These are phyloP conservation scores for Megacollybia marginata DNA, from an alignment of 768 basidiomycete species.

Conservation along the genomic window DNA sequence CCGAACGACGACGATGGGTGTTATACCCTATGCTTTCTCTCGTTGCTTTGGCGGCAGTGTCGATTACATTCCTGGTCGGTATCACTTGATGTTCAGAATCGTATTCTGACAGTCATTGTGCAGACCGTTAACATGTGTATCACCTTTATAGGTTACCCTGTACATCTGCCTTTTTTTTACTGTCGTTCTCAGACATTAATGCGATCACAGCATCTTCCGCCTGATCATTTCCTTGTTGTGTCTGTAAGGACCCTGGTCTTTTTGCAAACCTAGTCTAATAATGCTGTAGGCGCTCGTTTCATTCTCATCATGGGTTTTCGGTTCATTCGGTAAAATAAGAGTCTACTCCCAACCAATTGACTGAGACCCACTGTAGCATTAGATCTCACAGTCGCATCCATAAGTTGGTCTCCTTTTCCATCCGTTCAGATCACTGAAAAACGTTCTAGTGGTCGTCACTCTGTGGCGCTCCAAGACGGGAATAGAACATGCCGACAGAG, in stretches of 20 bases:
- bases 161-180: conserved; percentile 18
- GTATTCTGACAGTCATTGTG: too few relatives aligned
- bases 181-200: conserved; percentile 31
- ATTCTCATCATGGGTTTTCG: conserved; percentile 40
- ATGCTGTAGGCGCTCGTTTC: conserved; percentile 5
- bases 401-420: conserved; percentile 20
- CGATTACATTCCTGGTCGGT: too few relatives aligned
- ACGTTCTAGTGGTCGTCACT: conserved; percentile 27
- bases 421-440: neutral
- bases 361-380: conserved; percentile 20
- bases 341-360: too few relatives aligned
- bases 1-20: conserved; percentile 28
- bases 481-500: conserved; percentile 23
- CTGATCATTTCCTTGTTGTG: neutral
- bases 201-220: neutral
- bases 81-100: too few relatives aligned
- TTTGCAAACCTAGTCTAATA: conserved; percentile 4
- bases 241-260: neutral
- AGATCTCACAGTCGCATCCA: conserved; percentile 29
- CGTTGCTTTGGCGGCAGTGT: conserved; percentile 11
- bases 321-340: conserved; percentile 26
- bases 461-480: conserved; percentile 35
- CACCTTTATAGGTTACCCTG: conserved; percentile 6
- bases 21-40: conserved; percentile 13
- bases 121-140: conserved; percentile 16